Percentiles rank a stretch among this genome's conserved stretches.
phyloP scores from a whole-genome alignment of 352 stramenopile species.

The Pythium myriotylum region DNA sequence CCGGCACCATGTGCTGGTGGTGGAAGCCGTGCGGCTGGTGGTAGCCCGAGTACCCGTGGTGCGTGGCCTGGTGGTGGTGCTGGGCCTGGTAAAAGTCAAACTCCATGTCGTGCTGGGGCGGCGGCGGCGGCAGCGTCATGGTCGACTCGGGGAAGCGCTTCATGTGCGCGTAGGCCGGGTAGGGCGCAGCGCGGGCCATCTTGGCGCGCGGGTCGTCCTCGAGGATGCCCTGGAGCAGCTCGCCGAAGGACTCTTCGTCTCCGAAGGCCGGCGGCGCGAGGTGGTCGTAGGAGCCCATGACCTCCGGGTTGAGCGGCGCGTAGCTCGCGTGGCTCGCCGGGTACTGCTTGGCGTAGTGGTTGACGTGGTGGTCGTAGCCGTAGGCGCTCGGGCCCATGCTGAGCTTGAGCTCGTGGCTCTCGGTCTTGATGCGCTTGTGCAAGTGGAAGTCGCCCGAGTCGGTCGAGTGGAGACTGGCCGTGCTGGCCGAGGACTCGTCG shows the following conservation, averaged over 20 bases:
- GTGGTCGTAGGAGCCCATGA: constrained; percentile 51
- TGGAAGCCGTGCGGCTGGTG: constrained; percentile 14
- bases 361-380: constrained; percentile 19
- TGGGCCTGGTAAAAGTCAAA: constrained; percentile 19
- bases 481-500: constrained; percentile 33
- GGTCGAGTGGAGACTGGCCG: constrained; percentile 22
- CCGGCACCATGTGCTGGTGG: constrained; percentile 22
- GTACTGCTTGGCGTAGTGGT: constrained; percentile 7
- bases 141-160: constrained; percentile 10
- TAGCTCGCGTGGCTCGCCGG: constrained; percentile 9
- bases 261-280: constrained; percentile 51
- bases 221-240: constrained; percentile 71
- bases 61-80: constrained; percentile 5
- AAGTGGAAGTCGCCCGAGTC: constrained; percentile 20
- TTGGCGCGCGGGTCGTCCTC: constrained; percentile 57
- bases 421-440: constrained; percentile 27
- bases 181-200: constrained; percentile 13
- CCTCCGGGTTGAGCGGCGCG: constrained; percentile 21
- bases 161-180: constrained; percentile 17
- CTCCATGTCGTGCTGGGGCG: constrained; percentile 12
- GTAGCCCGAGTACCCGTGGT: constrained; percentile 21
- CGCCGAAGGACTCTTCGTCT: constrained; percentile 70
- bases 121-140: neutral
- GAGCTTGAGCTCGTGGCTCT: constrained; percentile 29
- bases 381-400: constrained; percentile 26